Conservation (phyloP, 75 land plant genomes). For the Chamaecyparis obtusa region DNA sequence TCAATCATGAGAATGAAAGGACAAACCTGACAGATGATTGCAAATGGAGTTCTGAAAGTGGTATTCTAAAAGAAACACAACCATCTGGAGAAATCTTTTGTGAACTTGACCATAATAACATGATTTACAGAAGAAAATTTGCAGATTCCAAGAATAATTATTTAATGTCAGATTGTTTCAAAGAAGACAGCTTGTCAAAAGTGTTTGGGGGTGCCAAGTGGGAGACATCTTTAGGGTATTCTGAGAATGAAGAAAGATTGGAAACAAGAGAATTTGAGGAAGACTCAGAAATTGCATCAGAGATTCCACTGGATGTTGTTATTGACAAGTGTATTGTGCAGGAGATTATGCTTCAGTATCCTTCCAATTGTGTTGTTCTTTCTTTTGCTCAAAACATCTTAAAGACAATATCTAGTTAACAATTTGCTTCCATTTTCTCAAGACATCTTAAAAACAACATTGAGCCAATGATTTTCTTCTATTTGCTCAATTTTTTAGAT, state of each 20-base stretch:
- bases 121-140: not conserved
- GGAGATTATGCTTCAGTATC: slow-evolving; percentile 96
- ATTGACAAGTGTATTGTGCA: slow-evolving; percentile 72
- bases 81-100: not conserved
- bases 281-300: slow-evolving; percentile 22
- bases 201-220: slow-evolving; percentile 46
- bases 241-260: not conserved
- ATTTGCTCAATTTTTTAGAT: no score
- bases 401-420: no score
- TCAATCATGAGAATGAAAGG: not conserved
- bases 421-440: no score
- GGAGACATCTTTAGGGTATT: slow-evolving; percentile 29
- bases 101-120: not conserved
- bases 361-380: slow-evolving; percentile 17
- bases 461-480: no score
- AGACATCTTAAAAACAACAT: no score
- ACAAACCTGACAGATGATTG: not conserved
- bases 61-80: not conserved
- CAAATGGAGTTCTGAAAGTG: not conserved
- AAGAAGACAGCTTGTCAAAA: slow-evolving; percentile 7
- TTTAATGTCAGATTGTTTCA: not conserved
- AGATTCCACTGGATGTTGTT: slow-evolving; percentile 77
- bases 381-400: no score
- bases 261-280: slow-evolving; percentile 3
- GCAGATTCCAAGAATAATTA: not conserved